A percentile compares a stretch with the other conserved stretches of the same genome.
Evolutionary conservation across 2,329 filamentous ascomycete genomes (phyloP).

Genomic region (Talaromyces sp.): DNA sequence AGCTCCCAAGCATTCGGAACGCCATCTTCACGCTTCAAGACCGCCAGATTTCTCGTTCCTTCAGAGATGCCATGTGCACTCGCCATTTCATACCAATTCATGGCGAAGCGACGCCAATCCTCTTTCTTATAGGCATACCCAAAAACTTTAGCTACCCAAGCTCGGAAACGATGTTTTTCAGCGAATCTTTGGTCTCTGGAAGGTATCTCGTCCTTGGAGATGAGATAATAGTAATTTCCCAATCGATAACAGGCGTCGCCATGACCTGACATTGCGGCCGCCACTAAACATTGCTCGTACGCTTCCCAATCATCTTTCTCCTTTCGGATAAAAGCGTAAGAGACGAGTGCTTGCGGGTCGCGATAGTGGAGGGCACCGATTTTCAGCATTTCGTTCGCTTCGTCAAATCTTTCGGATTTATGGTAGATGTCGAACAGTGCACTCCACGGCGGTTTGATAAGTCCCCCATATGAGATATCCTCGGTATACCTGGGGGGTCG

Average conservation of each 20-base stretch:
- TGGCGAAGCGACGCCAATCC: conserved; percentile 29
- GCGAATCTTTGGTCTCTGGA: conserved; percentile 21
- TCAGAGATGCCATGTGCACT: conserved; percentile 19
- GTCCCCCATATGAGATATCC: conserved; percentile 16
- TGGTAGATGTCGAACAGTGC: conserved; percentile 25
- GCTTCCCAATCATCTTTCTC: conserved; percentile 24
- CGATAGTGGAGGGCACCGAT: conserved; percentile 31
- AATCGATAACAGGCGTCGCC: conserved; percentile 31
- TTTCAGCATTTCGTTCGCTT: conserved; percentile 24
- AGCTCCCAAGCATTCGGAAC: conserved; percentile 13
- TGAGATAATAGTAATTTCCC: conserved; percentile 37
- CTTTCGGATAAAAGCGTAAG: conserved; percentile 26
- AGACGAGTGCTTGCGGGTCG: conserved; percentile 28
- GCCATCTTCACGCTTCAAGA: conserved; percentile 30
- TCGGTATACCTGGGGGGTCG: not conserved
- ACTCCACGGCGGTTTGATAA: conserved; percentile 28
- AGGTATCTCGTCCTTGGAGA: conserved; percentile 24
- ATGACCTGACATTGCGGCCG: conserved; percentile 31
- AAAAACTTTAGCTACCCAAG: conserved; percentile 13
- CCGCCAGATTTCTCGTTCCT: conserved; percentile 28
- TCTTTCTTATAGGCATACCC: conserved; percentile 19
- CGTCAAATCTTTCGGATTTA: conserved; percentile 17
- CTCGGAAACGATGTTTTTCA: conserved; percentile 3
- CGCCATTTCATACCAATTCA: conserved; percentile 36
- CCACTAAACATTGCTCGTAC: conserved; percentile 36